Base-by-base conservation (phyloP, 768 basidiomycete genomes). In the Artomyces pyxidatus region DNA sequence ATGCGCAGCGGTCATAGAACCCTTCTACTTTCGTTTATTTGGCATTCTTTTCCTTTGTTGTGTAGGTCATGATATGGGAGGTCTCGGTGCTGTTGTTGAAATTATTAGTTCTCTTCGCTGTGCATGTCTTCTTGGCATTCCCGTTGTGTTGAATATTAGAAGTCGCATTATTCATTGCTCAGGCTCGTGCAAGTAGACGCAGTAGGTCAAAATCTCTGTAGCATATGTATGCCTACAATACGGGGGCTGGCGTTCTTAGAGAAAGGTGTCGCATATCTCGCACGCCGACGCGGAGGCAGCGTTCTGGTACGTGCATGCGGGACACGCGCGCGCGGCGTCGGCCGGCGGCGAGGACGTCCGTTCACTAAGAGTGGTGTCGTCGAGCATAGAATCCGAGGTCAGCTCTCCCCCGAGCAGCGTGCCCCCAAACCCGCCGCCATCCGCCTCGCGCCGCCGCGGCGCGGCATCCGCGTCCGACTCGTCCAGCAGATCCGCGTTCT, bases 361-460 rank as follows among this genome's bases (percentile, higher is more conserved):
- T 41, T 57, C 56, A 32, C 53, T 57, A 44, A 44, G 43, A 32
- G 49, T 55, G 41, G 55, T 50, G 14, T 56, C 54, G 21, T 23
- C 3, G 5, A 49, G 41, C 42, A 47, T 9, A 0, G 52, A 59
- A 52, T 72, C 65, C 42, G 68, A 62, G 46, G 45, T 63, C 61
- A 55, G 48, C 11, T 28, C 75, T 37, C 56, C 70, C 39, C 77
- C 77, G 27, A 89, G 71, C 38, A 88, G 62, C 21, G 88, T 90
- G 22, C 88, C 87, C 45, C 75, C 75, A 61, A 90, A 90, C 3
- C 82, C 88, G 54, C 70, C 72, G 11, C 75, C 81, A 65, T 86
- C 84, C 42, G 76, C 73, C 49, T 71, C 69, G 49, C 69, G 68
- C 57, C 69, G 71, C 59, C 70, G 72, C 37, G 56, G 58, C 25